Evolutionary conservation across 2,329 filamentous ascomycete genomes (phyloP).

Genomic region (Geosmithia morbida): DNA sequence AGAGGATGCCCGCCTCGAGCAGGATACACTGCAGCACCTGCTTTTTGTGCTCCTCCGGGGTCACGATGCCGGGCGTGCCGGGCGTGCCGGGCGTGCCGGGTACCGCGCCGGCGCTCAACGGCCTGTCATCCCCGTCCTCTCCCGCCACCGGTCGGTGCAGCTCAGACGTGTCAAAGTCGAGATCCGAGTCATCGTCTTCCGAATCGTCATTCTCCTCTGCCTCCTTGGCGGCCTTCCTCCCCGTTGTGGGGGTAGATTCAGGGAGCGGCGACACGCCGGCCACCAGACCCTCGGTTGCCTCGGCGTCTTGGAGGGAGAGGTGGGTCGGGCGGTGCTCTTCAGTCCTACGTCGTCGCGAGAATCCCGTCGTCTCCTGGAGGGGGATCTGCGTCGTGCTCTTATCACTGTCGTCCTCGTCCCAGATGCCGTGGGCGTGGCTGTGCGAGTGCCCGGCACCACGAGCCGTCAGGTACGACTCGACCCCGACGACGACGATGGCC

Average conservation of each 20-base stretch:
- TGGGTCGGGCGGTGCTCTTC: slow-evolving; percentile 25
- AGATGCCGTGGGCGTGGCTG: slow-evolving; percentile 32
- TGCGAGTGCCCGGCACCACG: slow-evolving; percentile 48
- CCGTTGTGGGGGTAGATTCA: slow-evolving; percentile 28
- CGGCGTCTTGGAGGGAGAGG: slow-evolving; percentile 36
- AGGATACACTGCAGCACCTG: slow-evolving; percentile 65
- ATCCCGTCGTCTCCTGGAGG: slow-evolving; percentile 7
- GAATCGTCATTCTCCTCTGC: slow-evolving; percentile 10
- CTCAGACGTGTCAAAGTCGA: slow-evolving; percentile 47
- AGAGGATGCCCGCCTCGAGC: slow-evolving; percentile 70
- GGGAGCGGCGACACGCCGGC: slow-evolving; percentile 43
- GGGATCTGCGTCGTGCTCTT: slow-evolving; percentile 11
- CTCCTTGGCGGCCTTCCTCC: slow-evolving; percentile 7
- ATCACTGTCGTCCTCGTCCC: slow-evolving; percentile 28
- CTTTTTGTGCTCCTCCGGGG: slow-evolving; percentile 45
- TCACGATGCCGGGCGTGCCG: slow-evolving; percentile 5
- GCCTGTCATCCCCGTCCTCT: slow-evolving; percentile 15
- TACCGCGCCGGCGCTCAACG: slow-evolving; percentile 11
- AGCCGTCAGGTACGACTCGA: slow-evolving; percentile 82
- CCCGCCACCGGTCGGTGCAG: slow-evolving; percentile 27
- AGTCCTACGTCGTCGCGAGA: slow-evolving; percentile 20
- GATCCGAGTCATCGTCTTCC: slow-evolving; percentile 37
- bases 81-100: neutral
- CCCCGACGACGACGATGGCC: slow-evolving; percentile 66
- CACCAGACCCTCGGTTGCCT: slow-evolving; percentile 39